Percentiles rank a stretch among this genome's conserved stretches.
These are phyloP conservation scores for Mimosa pudica DNA, from an alignment of 306 rosid genomes.

Conservation along the genomic window DNA sequence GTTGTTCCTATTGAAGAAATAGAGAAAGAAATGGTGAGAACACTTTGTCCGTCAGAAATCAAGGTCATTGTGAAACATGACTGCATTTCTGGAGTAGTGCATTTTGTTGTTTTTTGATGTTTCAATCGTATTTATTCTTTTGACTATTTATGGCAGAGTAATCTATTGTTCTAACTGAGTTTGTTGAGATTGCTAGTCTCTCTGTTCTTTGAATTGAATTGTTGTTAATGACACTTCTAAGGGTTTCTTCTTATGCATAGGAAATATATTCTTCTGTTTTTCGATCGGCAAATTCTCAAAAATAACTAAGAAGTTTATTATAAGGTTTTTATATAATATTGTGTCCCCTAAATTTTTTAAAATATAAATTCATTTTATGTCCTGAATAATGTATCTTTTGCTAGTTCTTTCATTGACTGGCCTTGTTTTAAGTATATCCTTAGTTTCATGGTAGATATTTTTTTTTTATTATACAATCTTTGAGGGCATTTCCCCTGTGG, in stretches of 20 bases:
- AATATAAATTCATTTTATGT: neutral
- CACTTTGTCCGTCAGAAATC: slow-evolving; percentile 2
- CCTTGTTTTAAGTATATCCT: neutral
- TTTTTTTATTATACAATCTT: neutral
- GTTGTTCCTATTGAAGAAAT: neutral
- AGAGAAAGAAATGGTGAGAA: neutral
- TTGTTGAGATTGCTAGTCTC: neutral
- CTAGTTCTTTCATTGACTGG: neutral
- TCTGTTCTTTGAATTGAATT: neutral
- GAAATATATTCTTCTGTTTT: slow-evolving; percentile 69
- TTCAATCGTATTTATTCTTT: neutral
- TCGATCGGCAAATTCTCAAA: neutral
- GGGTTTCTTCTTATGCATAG: slow-evolving; percentile 43
- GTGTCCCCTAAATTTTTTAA: neutral
- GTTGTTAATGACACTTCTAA: slow-evolving; percentile 18
- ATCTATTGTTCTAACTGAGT: neutral
- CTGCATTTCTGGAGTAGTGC: neutral
- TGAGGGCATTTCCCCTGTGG: neutral
- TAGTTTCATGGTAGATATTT: neutral
- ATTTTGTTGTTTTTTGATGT: neutral
- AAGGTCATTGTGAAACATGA: neutral
- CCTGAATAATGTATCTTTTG: neutral
- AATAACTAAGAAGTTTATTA: neutral
- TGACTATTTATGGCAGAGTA: slow-evolving; percentile 6
- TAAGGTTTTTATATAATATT: neutral